These are phyloP conservation scores for Rhizophagus prolifer DNA, from an alignment of 192 early-diverging fungal genomes.

Conservation along the genomic window DNA sequence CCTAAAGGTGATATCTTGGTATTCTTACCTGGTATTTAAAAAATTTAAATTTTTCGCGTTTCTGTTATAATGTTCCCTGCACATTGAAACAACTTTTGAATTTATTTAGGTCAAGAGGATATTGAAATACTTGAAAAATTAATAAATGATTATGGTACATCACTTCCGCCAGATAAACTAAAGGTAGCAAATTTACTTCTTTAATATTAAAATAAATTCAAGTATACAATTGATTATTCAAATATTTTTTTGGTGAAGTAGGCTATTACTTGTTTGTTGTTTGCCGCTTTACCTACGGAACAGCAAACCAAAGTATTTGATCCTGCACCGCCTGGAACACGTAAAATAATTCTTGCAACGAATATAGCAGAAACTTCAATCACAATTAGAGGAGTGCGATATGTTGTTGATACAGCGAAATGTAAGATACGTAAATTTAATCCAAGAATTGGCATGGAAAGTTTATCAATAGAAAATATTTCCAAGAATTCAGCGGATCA, in stretches of 20 bases:
- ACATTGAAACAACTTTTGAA: neutral
- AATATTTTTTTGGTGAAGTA: constrained; percentile 17
- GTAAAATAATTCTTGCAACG: constrained; percentile 94
- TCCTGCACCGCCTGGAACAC: constrained; percentile 74
- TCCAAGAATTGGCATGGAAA: constrained; percentile 87
- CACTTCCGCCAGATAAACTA: constrained; percentile 52
- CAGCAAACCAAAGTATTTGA: constrained; percentile 92
- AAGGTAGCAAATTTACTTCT: constrained; percentile 3
- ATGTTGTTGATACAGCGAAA: constrained; percentile 93
- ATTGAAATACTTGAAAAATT: constrained; percentile 90
- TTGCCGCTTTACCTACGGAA: constrained; percentile 85
- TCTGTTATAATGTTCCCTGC: neutral
- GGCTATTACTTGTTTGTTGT: constrained; percentile 84
- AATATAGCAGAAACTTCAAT: constrained; percentile 99
- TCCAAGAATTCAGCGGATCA: constrained; percentile 91
- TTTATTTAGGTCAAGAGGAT: constrained; percentile 73
- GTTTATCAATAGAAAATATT: constrained; percentile 82
- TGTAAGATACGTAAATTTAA: constrained; percentile 91
- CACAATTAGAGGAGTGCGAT: constrained; percentile 91
- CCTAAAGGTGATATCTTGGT: constrained; percentile 89
- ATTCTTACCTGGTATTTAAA: constrained; percentile 76
- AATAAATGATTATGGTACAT: constrained; percentile 66
- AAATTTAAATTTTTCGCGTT: neutral
- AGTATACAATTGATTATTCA: neutral
- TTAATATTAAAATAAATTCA: neutral